Base-by-base conservation (phyloP, 2,329 filamentous ascomycete species). In the Beauveria sp. region DNA sequence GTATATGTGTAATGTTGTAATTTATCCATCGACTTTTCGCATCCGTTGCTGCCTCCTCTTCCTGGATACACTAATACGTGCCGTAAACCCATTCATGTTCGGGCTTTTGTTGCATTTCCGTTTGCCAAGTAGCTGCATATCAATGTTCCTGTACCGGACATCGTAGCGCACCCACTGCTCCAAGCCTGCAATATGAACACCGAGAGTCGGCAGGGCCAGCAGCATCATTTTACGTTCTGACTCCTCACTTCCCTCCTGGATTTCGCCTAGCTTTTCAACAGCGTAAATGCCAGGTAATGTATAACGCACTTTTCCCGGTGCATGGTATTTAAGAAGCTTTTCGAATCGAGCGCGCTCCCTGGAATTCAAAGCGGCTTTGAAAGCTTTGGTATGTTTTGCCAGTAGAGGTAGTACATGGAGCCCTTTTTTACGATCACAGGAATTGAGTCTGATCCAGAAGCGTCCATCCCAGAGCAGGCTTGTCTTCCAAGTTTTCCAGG, bases 261-360 rank as follows among this genome's bases (percentile, higher is more conserved):
- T 20, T 34, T 16, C 12, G n/a, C 3, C 22, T 16, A 4, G 20
- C 62, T 7, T 41, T 48, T 81, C 72, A 2, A 75, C 71, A 8
- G 75, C 72, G 67, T 85, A 85, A 8, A 86, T 68, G 1, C 78
- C 83, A 0, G 83, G 83, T 2, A 86, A 69, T 0, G 82, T 81
- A 63, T 77, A 85, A 14, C 83, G 75, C 16, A 80, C 75, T 68
- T 85, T 85, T 0, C 77, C 80, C 0, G 82, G 81, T 0, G 83
- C 82, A 59, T 80, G 75, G 7, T 73, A 69, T 62, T 77, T 79
- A 20, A 86, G 75, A 9, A 79, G 61, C 2, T 70, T 70, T 34
- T 76, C 73, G 0, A 85, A 71, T 18, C 66, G 64, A 2, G 67
- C 61, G 51, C 74, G 57, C 66, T 72, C 62, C 61, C 68, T 56